Percentiles rank a stretch among this genome's conserved stretches.
phyloP scores from a whole-genome alignment of 371 early-diverging fungal genomes.

The Lichtheimia hyalospora region DNA sequence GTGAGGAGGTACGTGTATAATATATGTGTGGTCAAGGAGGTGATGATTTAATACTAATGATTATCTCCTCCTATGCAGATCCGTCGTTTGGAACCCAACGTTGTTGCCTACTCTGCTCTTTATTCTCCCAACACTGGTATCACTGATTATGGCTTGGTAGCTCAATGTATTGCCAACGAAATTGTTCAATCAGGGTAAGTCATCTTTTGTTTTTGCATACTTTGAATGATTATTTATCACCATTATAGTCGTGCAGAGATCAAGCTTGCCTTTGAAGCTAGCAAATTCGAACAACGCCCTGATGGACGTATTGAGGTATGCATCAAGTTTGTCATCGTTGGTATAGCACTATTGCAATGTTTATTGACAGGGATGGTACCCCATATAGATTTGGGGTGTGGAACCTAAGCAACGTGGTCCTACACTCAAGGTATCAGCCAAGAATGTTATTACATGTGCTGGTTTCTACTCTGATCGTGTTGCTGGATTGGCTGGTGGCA shows the following conservation, averaged over 20 bases:
- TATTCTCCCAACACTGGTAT: constrained; percentile 57
- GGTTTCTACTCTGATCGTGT: constrained; percentile 54
- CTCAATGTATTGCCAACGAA: constrained; percentile 49
- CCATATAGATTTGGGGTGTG: constrained; percentile 38
- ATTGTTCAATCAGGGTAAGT: constrained; percentile 48
- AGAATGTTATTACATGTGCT: constrained; percentile 53
- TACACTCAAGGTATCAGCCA: constrained; percentile 40
- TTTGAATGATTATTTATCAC: not conserved
- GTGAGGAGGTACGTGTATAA: constrained; percentile 33
- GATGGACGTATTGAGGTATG: constrained; percentile 39
- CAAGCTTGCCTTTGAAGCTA: constrained; percentile 48
- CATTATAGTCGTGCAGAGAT: constrained; percentile 47
- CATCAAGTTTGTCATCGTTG: not conserved
- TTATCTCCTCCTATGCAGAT: constrained; percentile 23
- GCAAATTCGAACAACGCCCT: constrained; percentile 34
- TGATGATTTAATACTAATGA: not conserved
- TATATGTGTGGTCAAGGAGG: not conserved
- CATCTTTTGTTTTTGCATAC: not conserved
- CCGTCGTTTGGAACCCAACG: constrained; percentile 45
- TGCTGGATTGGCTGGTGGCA: constrained; percentile 50
- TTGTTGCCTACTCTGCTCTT: constrained; percentile 48
- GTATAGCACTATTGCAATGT: not conserved
- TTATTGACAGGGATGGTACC: not conserved
- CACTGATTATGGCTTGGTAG: constrained; percentile 44
- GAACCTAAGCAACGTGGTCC: constrained; percentile 51